Evolutionary conservation across 345 rosid species (phyloP).

Genomic region (Combretum micranthum): DNA sequence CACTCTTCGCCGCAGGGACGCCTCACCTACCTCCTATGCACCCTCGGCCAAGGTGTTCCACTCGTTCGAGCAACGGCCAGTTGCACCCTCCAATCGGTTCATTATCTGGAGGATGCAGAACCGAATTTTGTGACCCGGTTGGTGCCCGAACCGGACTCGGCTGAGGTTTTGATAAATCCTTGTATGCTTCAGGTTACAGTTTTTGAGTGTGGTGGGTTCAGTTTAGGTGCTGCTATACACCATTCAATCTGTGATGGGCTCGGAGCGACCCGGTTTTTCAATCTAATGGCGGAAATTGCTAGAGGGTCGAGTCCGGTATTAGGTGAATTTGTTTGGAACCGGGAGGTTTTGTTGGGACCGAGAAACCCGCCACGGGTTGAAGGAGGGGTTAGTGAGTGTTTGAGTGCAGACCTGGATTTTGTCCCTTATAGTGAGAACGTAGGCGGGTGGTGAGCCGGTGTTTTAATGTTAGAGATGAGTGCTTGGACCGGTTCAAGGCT

Average conservation of each 20-base stretch:
- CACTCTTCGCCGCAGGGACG: conserved; percentile 30
- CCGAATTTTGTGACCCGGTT: conserved; percentile 41
- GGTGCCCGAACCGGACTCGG: conserved; percentile 52
- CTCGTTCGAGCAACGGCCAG: conserved; percentile 43
- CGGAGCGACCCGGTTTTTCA: conserved; percentile 80
- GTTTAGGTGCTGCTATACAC: conserved; percentile 62
- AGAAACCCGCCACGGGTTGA: conserved; percentile 53
- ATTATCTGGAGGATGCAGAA: conserved; percentile 50
- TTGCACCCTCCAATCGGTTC: conserved; percentile 48
- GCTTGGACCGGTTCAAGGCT: conserved; percentile 51
- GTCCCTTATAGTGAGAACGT: conserved; percentile 32
- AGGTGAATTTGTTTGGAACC: conserved; percentile 60
- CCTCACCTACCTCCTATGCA: conserved; percentile 39
- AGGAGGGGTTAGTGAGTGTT: conserved; percentile 43
- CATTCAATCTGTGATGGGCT: conserved; percentile 71
- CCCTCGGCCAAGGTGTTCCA: conserved; percentile 46
- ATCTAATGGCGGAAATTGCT: conserved; percentile 57
- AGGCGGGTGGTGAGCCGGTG: conserved; percentile 39
- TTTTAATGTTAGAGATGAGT: conserved; percentile 57
- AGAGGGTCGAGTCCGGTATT: conserved; percentile 44
- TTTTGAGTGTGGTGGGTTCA: conserved; percentile 73
- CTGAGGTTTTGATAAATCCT: conserved; percentile 45
- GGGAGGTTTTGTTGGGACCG: conserved; percentile 50
- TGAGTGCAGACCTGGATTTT: conserved; percentile 36
- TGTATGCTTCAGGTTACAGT: conserved; percentile 63